These are phyloP conservation scores for Bathelium albidoporum DNA, from an alignment of 495 filamentous ascomycete species.

Conservation along the genomic window DNA sequence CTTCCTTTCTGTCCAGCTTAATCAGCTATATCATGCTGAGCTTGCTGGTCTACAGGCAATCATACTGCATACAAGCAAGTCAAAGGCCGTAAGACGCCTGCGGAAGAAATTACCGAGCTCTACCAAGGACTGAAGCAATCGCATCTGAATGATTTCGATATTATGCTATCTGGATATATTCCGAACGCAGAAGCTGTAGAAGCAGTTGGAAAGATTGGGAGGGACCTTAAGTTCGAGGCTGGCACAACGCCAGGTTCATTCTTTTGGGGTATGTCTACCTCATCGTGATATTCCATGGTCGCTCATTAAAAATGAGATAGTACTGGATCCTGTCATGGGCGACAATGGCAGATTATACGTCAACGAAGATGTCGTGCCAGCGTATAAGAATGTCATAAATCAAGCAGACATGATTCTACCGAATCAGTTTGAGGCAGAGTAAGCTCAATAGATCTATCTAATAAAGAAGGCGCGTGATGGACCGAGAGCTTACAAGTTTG, in stretches of 20 bases:
- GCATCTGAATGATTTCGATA: constrained; percentile 73
- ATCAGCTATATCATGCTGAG: background rate
- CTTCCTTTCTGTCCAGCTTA: background rate
- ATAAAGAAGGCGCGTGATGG: constrained; percentile 61
- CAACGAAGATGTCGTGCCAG: constrained; percentile 74
- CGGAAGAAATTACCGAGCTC: constrained; percentile 71
- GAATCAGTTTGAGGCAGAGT: constrained; percentile 98
- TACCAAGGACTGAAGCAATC: constrained; percentile 76
- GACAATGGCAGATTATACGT: constrained; percentile 89
- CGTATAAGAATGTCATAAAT: constrained; percentile 67
- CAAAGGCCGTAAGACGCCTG: constrained; percentile 69
- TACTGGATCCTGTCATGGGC: constrained; percentile 97
- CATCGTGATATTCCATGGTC: background rate
- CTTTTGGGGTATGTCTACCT: constrained; percentile 61
- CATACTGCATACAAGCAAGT: constrained; percentile 83
- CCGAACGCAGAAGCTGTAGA: constrained; percentile 74
- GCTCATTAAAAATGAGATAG: constrained; percentile 29
- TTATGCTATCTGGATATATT: constrained; percentile 88
- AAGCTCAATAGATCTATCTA: constrained; percentile 42
- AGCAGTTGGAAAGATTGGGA: constrained; percentile 71
- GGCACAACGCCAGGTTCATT: constrained; percentile 60
- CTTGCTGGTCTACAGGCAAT: constrained; percentile 51
- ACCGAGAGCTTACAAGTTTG: constrained; percentile 61
- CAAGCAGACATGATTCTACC: constrained; percentile 87
- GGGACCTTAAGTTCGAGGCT: constrained; percentile 61